Evolutionary conservation across 352 stramenopile genomes (phyloP), one percentile per base, ranked within the genome.

Genomic region (Blastocystis sp.): DNA sequence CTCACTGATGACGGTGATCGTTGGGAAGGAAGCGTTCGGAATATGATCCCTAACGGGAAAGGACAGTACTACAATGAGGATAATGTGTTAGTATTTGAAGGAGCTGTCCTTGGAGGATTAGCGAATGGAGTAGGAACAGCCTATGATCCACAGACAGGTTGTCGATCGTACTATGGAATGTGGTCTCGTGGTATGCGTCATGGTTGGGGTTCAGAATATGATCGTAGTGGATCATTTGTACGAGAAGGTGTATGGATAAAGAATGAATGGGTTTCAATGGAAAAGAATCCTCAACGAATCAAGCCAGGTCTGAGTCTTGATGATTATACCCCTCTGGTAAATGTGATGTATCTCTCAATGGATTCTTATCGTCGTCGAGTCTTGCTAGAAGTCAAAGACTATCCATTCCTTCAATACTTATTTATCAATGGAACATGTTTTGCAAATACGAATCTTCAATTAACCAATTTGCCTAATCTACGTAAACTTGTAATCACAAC

Each of bases 1-100:
- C 59, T 69, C 14, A 69, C 27, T 16, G 24, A 69, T 19, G 24
- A 69, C 7, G 59, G 59, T 0, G 59, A 69, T 35, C 59, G 59
- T 16, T 69, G 59, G 59, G 59, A 69, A 39, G 59, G 59, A 29
- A 39, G 39, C 11, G 24, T 69, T 6, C 59, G 59, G 2, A 69
- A 69, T 39, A 35, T 69, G 59, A 35, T 35, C 6, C 59, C 59
- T 19, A 69, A 69, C 59, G 59, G 59, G 2, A 35, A 39, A 16
- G 59, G 59, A 12, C 59, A 69, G 24, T 69, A 46, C 59, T 69
- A 46, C 59, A 69, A 69, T 39, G 24, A 43, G 24, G 59, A 69
- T 4, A 69, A 69, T 39, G 14, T 21, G 16, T 32, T 35, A 6
- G 59, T 69, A 21, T 69, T 39, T 39, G 59, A 69, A 39, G 59